Evolutionary conservation across 1,284 basidiomycete species (phyloP).

Genomic region (Apiotrichum veenhuisii): DNA sequence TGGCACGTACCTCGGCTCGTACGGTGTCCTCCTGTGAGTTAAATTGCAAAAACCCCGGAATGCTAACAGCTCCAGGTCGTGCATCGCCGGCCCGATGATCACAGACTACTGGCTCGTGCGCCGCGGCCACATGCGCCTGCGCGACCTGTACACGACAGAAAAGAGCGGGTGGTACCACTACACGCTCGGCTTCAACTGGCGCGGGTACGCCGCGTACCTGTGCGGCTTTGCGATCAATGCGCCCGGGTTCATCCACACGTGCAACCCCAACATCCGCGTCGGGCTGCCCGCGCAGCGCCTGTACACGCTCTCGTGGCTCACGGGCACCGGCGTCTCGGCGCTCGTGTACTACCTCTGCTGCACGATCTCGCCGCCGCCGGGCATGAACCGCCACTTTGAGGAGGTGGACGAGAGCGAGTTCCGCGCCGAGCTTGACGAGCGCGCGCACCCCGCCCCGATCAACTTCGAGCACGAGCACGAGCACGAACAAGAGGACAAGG

Average conservation of each 20-base stretch:
- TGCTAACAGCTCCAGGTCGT: too few species aligned
- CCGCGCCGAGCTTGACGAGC: background rate
- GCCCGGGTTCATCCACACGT: conserved; percentile 53
- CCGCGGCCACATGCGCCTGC: conserved; percentile 65
- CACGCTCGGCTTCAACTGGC: conserved; percentile 68
- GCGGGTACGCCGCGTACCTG: conserved; percentile 51
- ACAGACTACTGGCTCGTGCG: conserved; percentile 76
- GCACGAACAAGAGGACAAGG: background rate
- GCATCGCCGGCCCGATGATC: conserved; percentile 78
- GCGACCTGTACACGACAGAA: conserved; percentile 63
- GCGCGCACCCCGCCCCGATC: background rate
- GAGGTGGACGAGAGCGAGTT: conserved; percentile 56
- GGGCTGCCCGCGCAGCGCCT: conserved; percentile 63
- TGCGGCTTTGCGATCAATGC: conserved; percentile 77
- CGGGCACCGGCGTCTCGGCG: conserved; percentile 67
- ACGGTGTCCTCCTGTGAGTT: conserved; percentile 52
- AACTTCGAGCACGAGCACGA: too few species aligned
- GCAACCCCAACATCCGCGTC: conserved; percentile 58
- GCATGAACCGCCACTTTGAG: conserved; percentile 55
- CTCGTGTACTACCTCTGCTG: conserved; percentile 63
- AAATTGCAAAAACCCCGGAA: too few species aligned
- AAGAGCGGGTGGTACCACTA: conserved; percentile 71
- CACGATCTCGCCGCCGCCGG: conserved; percentile 59
- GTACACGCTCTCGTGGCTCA: conserved; percentile 61
- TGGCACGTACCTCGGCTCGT: conserved; percentile 76